Evolutionary conservation across 352 stramenopile genomes (phyloP), one percentile per base, ranked within the genome.

Genomic region (Pythium scleroteichum): DNA sequence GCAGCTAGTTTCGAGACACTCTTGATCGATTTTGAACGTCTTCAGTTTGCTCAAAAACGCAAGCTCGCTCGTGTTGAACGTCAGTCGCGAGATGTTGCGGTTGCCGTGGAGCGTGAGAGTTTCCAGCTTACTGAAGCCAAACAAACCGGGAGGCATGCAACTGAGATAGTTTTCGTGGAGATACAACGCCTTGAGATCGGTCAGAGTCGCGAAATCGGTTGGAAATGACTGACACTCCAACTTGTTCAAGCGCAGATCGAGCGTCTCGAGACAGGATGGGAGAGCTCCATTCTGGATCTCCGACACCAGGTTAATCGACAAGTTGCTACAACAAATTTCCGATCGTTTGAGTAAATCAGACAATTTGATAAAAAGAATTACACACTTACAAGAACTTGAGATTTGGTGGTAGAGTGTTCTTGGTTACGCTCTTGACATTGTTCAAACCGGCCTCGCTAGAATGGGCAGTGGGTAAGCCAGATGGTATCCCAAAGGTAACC

Each of bases 11-110:
- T 61, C 56, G 23, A 81, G 58, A 2, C 38, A 50, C 6, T 48
- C 44, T 17, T 62, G 27, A 46, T 76, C 64, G 48, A 81, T 69
- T 0, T 33, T 38, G 40, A 81, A 78, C n/a, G 12, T 65, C 9
- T 55, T 60, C 10, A 81, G 48, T 14, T 57, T 54, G 22, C n/a
- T 54, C 7, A 81, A 51, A 40, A 71, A 76, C 17, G 51, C 49
- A 1, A 70, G 19, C 26, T 81, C 66, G 9, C 46, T 62, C 1
- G 23, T 27, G 16, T 53, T 72, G 35, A 81, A 62, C 49, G 64
- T 66, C 14, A 78, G 41, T 8, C 39, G 39, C n/a, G 23, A 53
- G 44, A 77, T 52, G 9, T 68, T 62, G 12, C 56, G 53, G 29
- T 63, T 71, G 16, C 24, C 16, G 14, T 62, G 59, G 5, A 76